phyloP scores from a whole-genome alignment of 225 moss, liverwort and hornwort species.

The Sphagnum tenellum region DNA sequence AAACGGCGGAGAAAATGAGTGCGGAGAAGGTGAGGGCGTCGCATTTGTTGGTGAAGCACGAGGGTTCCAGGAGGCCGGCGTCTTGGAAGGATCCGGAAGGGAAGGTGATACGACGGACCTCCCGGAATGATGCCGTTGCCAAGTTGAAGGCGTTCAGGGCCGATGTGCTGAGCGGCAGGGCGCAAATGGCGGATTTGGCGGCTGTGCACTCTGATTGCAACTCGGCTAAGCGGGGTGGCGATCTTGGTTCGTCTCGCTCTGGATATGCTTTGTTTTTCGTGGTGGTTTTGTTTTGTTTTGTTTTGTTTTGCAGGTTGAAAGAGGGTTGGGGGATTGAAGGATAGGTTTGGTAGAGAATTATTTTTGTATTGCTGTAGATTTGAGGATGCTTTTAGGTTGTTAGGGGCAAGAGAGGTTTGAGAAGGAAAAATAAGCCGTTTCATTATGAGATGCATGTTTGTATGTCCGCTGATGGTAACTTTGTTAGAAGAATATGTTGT shows the following conservation, averaged over 20 bases:
- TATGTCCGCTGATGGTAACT: too few relatives aligned
- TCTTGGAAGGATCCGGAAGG: slow-evolving; percentile 57
- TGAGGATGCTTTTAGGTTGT: too few relatives aligned
- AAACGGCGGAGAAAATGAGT: slow-evolving; percentile 25
- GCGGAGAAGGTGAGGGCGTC: slow-evolving; percentile 55
- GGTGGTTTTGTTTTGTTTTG: not conserved
- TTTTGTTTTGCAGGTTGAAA: not conserved
- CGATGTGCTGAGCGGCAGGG: slow-evolving; percentile 43
- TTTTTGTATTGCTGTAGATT: too few relatives aligned
- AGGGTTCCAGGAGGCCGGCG: slow-evolving; percentile 51
- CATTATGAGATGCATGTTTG: too few relatives aligned
- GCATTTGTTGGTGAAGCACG: slow-evolving; percentile 63
- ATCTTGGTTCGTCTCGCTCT: slow-evolving; percentile 31
- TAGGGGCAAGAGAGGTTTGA: too few relatives aligned
- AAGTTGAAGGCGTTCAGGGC: slow-evolving; percentile 41
- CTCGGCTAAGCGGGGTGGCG: slow-evolving; percentile 63
- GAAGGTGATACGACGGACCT: slow-evolving; percentile 29
- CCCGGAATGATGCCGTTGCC: slow-evolving; percentile 42
- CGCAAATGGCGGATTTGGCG: slow-evolving; percentile 38
- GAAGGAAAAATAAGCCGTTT: too few relatives aligned
- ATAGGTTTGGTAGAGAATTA: too few relatives aligned
- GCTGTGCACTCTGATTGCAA: slow-evolving; percentile 47
- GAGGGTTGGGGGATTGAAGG: too few relatives aligned
- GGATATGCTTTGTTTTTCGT: not conserved
- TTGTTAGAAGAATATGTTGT: too few relatives aligned